Conservation (phyloP, 169 alveolate genomes). For the Prorocentrum cordatum region DNA sequence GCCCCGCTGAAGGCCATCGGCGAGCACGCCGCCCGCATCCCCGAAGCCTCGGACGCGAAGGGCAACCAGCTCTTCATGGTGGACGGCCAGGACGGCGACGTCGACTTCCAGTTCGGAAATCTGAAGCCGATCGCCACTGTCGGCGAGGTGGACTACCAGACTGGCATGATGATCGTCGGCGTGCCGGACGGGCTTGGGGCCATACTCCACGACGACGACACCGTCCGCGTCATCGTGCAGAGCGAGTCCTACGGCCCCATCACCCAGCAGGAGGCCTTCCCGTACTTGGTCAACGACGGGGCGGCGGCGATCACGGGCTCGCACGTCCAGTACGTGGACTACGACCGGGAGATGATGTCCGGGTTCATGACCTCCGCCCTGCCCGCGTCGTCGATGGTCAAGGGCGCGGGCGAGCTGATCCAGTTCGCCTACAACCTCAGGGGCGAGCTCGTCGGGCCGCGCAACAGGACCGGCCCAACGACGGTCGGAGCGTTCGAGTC, state of each 20-base stretch:
- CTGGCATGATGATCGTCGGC: not conserved
- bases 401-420: not conserved
- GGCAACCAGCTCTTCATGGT: not conserved
- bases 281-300: not conserved
- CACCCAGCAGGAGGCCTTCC: not conserved
- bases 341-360: not conserved
- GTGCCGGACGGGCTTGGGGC: slow-evolving; percentile 8
- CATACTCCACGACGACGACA: not conserved
- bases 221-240: not conserved
- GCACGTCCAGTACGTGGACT: not conserved
- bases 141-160: not conserved
- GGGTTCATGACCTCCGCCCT: not conserved
- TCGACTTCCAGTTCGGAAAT: not conserved
- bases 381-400: not conserved
- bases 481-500: not conserved
- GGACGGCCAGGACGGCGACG: not conserved
- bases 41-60: not conserved
- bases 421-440: not conserved
- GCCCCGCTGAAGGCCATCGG: slow-evolving; percentile 3
- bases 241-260: not conserved
- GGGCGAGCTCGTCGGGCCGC: not conserved
- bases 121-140: not conserved
- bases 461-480: not conserved
- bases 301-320: not conserved
- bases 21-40: not conserved